Percentiles rank a stretch among this genome's conserved stretches.
phyloP scores from a whole-genome alignment of 2,329 filamentous ascomycete genomes.

The Alternaria ethzedia region DNA sequence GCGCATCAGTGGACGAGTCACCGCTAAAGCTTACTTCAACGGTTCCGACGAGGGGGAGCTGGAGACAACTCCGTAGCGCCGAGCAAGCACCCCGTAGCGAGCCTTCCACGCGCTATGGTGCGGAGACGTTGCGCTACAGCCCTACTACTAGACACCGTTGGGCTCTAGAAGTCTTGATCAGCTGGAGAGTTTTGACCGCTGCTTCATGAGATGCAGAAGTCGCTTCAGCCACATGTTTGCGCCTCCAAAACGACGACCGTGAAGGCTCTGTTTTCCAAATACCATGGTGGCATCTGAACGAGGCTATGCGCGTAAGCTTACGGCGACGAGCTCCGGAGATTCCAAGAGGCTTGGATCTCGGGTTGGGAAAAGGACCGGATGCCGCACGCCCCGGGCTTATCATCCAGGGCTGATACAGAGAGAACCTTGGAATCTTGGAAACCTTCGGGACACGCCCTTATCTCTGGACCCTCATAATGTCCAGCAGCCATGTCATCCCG shows the following conservation, averaged over 20 bases:
- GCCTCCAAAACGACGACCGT: neutral
- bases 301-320: neutral
- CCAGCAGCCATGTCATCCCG: neutral
- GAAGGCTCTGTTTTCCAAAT: neutral
- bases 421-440: neutral
- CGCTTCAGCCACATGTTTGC: neutral
- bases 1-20: neutral
- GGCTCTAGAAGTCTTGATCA: neutral
- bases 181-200: slow-evolving; percentile 1
- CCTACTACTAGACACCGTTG: neutral
- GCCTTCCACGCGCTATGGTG: neutral
- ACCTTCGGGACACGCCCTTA: neutral
- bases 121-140: neutral
- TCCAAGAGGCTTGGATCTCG: neutral
- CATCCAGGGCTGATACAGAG: neutral
- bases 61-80: slow-evolving; percentile 5
- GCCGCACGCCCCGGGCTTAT: neutral
- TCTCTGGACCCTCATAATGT: neutral
- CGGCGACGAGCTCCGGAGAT: neutral
- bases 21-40: neutral
- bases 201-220: neutral
- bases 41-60: neutral
- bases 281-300: neutral
- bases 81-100: neutral
- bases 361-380: neutral